Evolutionary conservation across 352 stramenopile species (phyloP), one percentile per base, ranked within the genome.

Genomic region (Globisporangium recalcitrans): DNA sequence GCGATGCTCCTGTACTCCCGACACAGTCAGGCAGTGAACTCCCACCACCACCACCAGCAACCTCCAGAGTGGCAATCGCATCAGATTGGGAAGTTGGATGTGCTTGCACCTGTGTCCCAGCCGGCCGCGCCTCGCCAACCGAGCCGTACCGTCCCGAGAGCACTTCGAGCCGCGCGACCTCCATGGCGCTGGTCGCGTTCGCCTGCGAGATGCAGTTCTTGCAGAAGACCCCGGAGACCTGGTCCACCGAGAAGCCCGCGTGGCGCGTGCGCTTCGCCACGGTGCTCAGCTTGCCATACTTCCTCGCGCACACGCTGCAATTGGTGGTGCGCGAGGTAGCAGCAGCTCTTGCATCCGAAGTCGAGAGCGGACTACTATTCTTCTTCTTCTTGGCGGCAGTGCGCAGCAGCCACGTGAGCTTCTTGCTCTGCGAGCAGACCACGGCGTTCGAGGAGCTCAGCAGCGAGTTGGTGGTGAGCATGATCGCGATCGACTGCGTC

Each of bases 361-460:
- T 52, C 22, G 55, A 53, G 3, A n/a, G 27, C n/a, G 10, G 51
- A 42, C 26, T 36, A 22, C 14, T 55, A 24, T 38, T 55, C 14
- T 54, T 14, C 24, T 31, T 26, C 16, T 31, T 55, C 21, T n/a
- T 19, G 11, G 47, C 14, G 8, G 14, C 32, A 19, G 64, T 56
- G 9, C 56, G 52, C 46, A 74, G 59, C 16, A 78, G 54, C 60
- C 60, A 75, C 55, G 66, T 49, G 29, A 78, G 68, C 60, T 75
- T 78, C 60, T 78, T 75, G 58, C 69, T 73, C 21, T 78, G 62
- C 2, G 71, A 61, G 44, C 65, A 75, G 14, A 59, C 21, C 5
- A 66, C 57, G 10, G 56, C 46, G 34, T 66, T 73, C 60, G 62
- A 65, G 22, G 60, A 36, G 42, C 62, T 73, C 63, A 69, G 57